phyloP scores from a whole-genome alignment of 73 alveolate species.

The Effrenium voratum region DNA sequence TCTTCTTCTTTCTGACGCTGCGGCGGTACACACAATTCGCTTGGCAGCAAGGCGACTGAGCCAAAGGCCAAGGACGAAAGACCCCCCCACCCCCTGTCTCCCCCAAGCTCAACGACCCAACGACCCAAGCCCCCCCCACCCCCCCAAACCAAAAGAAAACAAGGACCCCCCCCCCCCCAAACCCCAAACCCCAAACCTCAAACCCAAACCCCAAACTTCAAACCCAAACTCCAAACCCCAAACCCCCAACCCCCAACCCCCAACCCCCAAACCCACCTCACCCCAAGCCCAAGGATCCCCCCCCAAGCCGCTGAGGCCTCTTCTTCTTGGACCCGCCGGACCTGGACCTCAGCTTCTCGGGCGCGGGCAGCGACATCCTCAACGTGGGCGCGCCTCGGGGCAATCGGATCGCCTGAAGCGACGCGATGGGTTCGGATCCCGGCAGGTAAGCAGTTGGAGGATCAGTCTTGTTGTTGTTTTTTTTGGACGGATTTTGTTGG shows the following conservation, averaged over 20 bases:
- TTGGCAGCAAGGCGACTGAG: too few species aligned
- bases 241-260: neutral
- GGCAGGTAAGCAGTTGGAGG: too few species aligned
- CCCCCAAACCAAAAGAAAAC: too few species aligned
- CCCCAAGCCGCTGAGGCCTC: slow-evolving; percentile 14
- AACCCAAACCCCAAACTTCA: too few species aligned
- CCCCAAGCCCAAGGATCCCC: neutral
- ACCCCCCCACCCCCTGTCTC: neutral
- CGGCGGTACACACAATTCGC: too few species aligned
- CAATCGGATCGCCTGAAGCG: too few species aligned
- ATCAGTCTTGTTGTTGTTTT: too few species aligned
- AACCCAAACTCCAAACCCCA: neutral
- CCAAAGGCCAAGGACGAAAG: neutral
- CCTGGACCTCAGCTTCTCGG: slow-evolving; percentile 60
- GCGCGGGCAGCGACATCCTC: slow-evolving; percentile 67
- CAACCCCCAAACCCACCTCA: neutral
- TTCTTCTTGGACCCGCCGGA: slow-evolving; percentile 79
- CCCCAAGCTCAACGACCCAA: neutral
- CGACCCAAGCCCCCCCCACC: neutral
- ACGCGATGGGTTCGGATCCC: too few species aligned
- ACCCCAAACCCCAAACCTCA: too few species aligned
- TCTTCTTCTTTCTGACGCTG: too few species aligned
- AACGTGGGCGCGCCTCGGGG: slow-evolving; percentile 3
- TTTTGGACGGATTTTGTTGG: too few species aligned
- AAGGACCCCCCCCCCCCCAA: too few species aligned